Conservation (phyloP, 2,329 filamentous ascomycete genomes). For the Chaetothyriales sp. region DNA sequence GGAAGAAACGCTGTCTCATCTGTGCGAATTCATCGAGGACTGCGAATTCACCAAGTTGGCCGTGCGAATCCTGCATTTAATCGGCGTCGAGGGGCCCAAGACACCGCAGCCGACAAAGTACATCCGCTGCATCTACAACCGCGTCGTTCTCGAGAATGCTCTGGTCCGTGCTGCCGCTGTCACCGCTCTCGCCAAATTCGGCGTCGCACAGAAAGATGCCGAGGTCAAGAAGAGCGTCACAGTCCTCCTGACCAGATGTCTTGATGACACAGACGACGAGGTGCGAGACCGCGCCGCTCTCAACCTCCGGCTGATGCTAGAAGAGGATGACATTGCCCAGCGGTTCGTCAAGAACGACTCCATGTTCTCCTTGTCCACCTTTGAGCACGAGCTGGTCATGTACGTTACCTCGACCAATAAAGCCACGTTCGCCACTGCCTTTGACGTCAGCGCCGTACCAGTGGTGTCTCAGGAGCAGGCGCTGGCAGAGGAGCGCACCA, state of each 20-base stretch:
- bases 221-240: conserved; percentile 94
- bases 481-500: conserved; percentile 86
- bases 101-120: conserved; percentile 95
- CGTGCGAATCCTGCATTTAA: conserved; percentile 83
- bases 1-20: conserved; percentile 73
- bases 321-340: conserved; percentile 73
- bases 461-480: conserved; percentile 93
- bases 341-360: conserved; percentile 93
- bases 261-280: conserved; percentile 96
- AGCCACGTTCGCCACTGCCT: conserved; percentile 67
- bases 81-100: conserved; percentile 88
- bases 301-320: conserved; percentile 81
- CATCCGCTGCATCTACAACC: conserved; percentile 98
- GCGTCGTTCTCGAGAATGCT: conserved; percentile 91
- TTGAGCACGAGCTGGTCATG: conserved; percentile 94
- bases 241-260: conserved; percentile 79
- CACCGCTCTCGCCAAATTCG: conserved; percentile 91
- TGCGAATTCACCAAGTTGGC: conserved; percentile 98
- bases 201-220: conserved; percentile 86
- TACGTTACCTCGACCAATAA: conserved; percentile 91
- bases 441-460: conserved; percentile 82
- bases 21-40: conserved; percentile 98
- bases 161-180: conserved; percentile 91
- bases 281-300: conserved; percentile 89
- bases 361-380: conserved; percentile 86